Evolutionary conservation across 768 basidiomycete genomes (phyloP).

Genomic region (Suillus cothurnatus): DNA sequence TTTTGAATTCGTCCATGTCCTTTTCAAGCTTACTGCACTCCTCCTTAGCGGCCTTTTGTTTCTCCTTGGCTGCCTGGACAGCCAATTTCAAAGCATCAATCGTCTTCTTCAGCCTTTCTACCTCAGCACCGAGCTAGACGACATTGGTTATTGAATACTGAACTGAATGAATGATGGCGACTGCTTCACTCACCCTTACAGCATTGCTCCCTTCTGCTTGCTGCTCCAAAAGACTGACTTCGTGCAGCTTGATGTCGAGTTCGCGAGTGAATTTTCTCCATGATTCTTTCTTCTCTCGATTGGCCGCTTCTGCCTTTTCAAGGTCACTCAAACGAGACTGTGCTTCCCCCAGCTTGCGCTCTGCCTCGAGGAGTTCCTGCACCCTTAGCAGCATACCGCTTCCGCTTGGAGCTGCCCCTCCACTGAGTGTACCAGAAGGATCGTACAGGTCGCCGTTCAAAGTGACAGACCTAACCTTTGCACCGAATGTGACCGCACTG

Average conservation of each 20-base stretch:
- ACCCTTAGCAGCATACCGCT: constrained; percentile 79
- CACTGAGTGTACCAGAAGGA: constrained; percentile 90
- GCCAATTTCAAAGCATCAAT: constrained; percentile 61
- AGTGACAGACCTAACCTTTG: constrained; percentile 80
- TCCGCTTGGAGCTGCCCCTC: constrained; percentile 82
- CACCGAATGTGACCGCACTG: constrained; percentile 82
- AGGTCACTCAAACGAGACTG: constrained; percentile 48
- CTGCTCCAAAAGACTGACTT: constrained; percentile 77
- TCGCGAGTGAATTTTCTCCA: constrained; percentile 68
- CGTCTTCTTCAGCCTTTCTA: constrained; percentile 67
- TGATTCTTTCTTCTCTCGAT: constrained; percentile 53
- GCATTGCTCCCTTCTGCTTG: constrained; percentile 91
- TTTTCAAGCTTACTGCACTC: constrained; percentile 89
- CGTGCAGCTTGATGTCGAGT: constrained; percentile 89
- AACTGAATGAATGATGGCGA: background rate
- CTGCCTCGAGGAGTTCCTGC: constrained; percentile 76
- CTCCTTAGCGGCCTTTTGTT: constrained; percentile 72
- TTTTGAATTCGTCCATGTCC: constrained; percentile 98
- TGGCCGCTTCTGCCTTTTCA: constrained; percentile 55
- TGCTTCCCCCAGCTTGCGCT: constrained; percentile 56
- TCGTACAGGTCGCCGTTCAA: constrained; percentile 96
- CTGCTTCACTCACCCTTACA: constrained; percentile 60
- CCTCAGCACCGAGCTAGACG: constrained; percentile 74
- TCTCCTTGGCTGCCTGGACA: constrained; percentile 67
- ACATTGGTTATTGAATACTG: background rate